Conservation (phyloP, 1,284 basidiomycete species). For the Trametes hirsuta region DNA sequence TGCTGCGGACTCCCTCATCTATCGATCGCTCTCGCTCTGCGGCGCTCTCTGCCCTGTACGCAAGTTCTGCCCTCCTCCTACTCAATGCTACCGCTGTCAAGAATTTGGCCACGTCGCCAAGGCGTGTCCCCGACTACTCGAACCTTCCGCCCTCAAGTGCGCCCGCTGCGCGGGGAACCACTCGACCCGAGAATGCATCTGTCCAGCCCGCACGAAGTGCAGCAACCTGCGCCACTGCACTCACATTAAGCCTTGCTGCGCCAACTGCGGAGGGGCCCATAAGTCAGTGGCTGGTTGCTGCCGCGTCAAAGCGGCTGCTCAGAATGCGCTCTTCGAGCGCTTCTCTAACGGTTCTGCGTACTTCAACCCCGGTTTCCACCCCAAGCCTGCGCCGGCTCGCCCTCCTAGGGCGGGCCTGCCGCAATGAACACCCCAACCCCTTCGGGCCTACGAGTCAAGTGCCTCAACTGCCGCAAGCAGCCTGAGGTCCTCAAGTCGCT, state of each 20-base stretch:
- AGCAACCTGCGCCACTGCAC: not conserved
- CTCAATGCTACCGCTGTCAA: conserved; percentile 1
- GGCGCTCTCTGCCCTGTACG: not conserved
- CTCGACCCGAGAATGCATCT: not conserved
- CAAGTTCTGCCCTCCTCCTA: not conserved
- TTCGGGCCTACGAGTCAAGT: not conserved
- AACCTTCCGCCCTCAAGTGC: not conserved
- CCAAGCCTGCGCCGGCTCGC: not conserved
- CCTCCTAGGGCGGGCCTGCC: not conserved
- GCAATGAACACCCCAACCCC: not conserved
- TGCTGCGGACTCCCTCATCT: not conserved
- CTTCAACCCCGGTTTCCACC: not conserved
- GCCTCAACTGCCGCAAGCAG: conserved; percentile 1
- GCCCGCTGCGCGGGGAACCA: not conserved
- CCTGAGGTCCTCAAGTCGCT: not conserved
- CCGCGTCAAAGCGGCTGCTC: not conserved
- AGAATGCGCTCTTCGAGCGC: not conserved
- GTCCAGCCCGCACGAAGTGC: not conserved
- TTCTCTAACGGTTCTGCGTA: not conserved
- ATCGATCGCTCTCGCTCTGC: not conserved
- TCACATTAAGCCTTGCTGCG: not conserved
- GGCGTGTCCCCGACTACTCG: not conserved
- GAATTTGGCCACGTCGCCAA: not conserved
- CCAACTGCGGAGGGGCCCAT: not conserved
- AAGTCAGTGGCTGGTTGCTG: not conserved